These are phyloP conservation scores for Heritiera littoralis DNA, from an alignment of 345 rosid species.

Conservation along the genomic window DNA sequence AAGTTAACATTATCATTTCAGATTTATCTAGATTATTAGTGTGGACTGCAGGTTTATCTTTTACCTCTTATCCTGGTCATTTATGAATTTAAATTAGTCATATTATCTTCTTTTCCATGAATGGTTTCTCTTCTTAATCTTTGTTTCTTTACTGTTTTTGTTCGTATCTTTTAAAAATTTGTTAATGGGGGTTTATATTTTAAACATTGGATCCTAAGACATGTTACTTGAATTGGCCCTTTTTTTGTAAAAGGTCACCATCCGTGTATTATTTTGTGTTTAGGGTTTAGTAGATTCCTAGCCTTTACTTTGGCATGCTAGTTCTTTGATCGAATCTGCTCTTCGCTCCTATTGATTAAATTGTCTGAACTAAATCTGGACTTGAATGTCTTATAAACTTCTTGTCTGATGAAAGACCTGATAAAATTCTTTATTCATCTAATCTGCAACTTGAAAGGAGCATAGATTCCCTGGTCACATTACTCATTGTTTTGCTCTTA, in stretches of 20 bases:
- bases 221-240: background rate
- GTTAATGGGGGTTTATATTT: background rate
- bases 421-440: constrained; percentile 1
- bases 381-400: background rate
- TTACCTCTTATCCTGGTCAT: background rate
- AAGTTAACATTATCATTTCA: background rate
- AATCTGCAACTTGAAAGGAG: background rate
- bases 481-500: background rate
- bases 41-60: background rate
- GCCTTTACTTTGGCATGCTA: background rate
- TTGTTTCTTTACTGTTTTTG: background rate
- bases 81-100: background rate
- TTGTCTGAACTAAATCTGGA: constrained; percentile 2
- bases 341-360: background rate
- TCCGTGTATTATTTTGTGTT: background rate
- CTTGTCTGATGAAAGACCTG: background rate
- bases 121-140: background rate
- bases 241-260: background rate
- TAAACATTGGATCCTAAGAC: background rate
- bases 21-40: background rate
- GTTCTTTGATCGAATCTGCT: background rate
- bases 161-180: background rate
- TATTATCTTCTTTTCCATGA: background rate
- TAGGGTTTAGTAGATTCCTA: background rate
- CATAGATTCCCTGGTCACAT: background rate